Percentiles rank a stretch among this genome's conserved stretches.
These are phyloP conservation scores for Aspergillus sclerotiicarbonarius DNA, from an alignment of 495 filamentous ascomycete genomes.

Conservation along the genomic window DNA sequence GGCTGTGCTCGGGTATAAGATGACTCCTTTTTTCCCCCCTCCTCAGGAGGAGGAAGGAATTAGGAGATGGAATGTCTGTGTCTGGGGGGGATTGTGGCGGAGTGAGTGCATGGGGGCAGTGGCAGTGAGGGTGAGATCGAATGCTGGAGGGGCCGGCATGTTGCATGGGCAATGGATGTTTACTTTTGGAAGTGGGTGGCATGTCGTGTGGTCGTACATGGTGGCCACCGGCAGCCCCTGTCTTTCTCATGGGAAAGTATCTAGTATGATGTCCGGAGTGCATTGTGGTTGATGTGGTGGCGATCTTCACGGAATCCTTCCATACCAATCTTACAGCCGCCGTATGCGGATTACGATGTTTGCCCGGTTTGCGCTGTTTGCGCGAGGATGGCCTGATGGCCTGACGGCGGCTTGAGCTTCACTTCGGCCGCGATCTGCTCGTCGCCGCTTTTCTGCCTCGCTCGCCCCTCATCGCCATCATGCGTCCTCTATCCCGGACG, in stretches of 20 bases:
- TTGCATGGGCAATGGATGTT: background rate
- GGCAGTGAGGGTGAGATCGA: background rate
- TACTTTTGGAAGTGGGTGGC: background rate
- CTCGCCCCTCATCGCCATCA: constrained; percentile 18
- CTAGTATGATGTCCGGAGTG: no score
- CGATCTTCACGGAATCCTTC: no score
- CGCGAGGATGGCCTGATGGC: constrained; percentile 10
- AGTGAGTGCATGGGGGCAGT: constrained; percentile 12
- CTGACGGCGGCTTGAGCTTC: background rate
- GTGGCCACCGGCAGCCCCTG: no score
- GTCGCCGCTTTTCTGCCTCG: constrained; percentile 8
- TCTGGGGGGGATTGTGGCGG: constrained; percentile 2
- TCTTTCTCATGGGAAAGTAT: no score
- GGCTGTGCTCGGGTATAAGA: background rate
- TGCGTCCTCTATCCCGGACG: constrained; percentile 36
- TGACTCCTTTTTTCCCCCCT: background rate
- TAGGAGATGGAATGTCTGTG: background rate
- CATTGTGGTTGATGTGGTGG: no score
- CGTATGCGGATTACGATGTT: background rate
- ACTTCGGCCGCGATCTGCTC: background rate
- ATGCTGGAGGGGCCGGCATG: background rate
- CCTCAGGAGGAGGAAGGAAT: background rate
- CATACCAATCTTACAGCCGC: no score
- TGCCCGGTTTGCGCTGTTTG: constrained; percentile 10
- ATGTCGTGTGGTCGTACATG: no score